Conservation (phyloP, 495 filamentous ascomycete species). For the Podospora anserina region DNA sequence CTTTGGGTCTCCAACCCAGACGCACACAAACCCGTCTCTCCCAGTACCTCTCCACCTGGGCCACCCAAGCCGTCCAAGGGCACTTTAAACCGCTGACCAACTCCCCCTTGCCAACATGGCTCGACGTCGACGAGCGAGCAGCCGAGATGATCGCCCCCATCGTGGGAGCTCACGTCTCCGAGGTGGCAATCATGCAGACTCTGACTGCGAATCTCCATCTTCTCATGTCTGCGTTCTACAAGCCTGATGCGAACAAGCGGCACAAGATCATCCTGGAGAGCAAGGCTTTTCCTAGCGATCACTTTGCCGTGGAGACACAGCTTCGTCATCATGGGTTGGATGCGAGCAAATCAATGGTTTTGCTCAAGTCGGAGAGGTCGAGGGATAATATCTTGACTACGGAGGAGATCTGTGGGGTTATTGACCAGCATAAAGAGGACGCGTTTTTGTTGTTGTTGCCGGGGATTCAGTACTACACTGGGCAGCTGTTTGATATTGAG, state of each 20-base stretch:
- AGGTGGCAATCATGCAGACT: conserved; percentile 93
- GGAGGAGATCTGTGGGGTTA: conserved; percentile 67
- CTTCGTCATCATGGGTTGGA: conserved; percentile 72
- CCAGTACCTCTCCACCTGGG: conserved; percentile 82
- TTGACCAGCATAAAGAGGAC: conserved; percentile 69
- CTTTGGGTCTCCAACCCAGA: conserved; percentile 83
- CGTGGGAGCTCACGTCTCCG: conserved; percentile 73
- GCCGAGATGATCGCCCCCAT: conserved; percentile 75
- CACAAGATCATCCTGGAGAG: conserved; percentile 91
- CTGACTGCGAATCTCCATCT: conserved; percentile 90
- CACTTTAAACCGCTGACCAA: conserved; percentile 84
- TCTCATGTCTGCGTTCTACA: conserved; percentile 89
- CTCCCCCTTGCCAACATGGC: conserved; percentile 72
- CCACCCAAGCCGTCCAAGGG: conserved; percentile 85
- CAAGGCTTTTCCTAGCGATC: conserved; percentile 93
- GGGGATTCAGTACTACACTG: conserved; percentile 92
- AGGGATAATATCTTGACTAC: conserved; percentile 59
- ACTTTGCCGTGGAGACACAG: conserved; percentile 87
- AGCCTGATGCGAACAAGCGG: conserved; percentile 62
- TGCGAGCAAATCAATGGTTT: conserved; percentile 68
- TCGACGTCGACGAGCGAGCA: conserved; percentile 71
- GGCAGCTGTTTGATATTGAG: conserved; percentile 83
- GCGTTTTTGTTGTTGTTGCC: conserved; percentile 83
- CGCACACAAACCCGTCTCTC: conserved; percentile 66
- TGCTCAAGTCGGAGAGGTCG: conserved; percentile 60